Conservation (phyloP, 208 protist species). For the Leishmania tropica region DNA sequence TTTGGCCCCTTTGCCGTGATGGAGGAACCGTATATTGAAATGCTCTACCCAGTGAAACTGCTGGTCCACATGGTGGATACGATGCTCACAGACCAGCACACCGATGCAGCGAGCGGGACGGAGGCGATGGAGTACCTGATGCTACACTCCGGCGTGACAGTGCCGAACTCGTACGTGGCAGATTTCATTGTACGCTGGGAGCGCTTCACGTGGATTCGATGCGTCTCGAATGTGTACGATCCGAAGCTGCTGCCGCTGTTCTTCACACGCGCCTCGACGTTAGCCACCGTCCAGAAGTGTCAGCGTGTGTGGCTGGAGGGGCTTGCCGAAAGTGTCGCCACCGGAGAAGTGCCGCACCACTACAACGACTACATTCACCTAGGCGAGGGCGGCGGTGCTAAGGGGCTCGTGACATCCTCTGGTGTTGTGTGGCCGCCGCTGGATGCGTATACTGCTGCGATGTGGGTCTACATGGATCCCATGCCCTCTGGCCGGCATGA, state of each 20-base stretch:
- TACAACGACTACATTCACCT: constrained; percentile 47
- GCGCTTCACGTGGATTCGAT: constrained; percentile 32
- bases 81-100: constrained; percentile 16
- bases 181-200: constrained; percentile 38
- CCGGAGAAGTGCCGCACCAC: neutral
- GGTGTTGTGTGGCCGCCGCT: constrained; percentile 55
- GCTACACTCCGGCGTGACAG: constrained; percentile 32
- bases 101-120: constrained; percentile 22
- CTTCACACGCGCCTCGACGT: constrained; percentile 20
- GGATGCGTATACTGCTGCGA: constrained; percentile 49
- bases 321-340: neutral
- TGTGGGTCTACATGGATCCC: constrained; percentile 53
- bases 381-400: constrained; percentile 42
- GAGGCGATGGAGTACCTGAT: constrained; percentile 38
- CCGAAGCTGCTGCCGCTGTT: constrained; percentile 30
- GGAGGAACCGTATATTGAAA: constrained; percentile 40
- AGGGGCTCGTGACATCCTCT: constrained; percentile 30
- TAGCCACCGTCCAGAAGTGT: constrained; percentile 14
- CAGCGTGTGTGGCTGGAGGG: constrained; percentile 41
- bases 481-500: constrained; percentile 19
- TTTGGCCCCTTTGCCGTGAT: constrained; percentile 42
- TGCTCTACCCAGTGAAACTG: constrained; percentile 48
- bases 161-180: constrained; percentile 32
- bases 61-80: constrained; percentile 38
- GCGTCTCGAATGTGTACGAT: constrained; percentile 38